These are phyloP conservation scores for Podaxis carcinomalis DNA, from an alignment of 768 basidiomycete species.

Conservation along the genomic window DNA sequence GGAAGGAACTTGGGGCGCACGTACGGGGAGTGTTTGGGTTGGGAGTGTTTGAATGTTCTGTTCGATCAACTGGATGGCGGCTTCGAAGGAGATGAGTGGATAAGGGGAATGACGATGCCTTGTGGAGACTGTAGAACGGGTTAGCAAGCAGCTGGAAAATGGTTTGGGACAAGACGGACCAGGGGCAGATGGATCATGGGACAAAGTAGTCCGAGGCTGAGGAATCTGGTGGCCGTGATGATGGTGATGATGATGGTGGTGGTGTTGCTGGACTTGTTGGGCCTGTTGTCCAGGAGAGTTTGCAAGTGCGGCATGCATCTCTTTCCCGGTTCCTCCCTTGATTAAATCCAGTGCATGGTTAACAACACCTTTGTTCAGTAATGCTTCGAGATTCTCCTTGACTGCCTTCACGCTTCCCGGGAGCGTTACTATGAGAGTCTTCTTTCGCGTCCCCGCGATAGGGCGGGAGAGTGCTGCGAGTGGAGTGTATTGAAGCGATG, in stretches of 20 bases:
- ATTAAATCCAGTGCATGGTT: slow-evolving; percentile 72
- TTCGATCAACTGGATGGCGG: slow-evolving; percentile 58
- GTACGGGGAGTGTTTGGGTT: slow-evolving; percentile 37
- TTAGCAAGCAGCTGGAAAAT: not conserved
- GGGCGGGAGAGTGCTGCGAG: slow-evolving; percentile 82
- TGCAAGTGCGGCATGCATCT: slow-evolving; percentile 48
- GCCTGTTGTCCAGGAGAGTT: slow-evolving; percentile 23
- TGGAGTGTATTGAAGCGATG: slow-evolving; percentile 71
- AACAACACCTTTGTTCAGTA: slow-evolving; percentile 55
- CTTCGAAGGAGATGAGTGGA: slow-evolving; percentile 60
- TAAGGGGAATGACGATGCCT: slow-evolving; percentile 79
- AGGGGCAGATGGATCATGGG: slow-evolving; percentile 65
- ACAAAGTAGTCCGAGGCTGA: slow-evolving; percentile 50
- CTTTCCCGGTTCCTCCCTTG: slow-evolving; percentile 59
- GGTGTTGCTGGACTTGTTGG: slow-evolving; percentile 33
- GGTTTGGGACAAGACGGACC: not conserved
- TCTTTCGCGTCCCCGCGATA: slow-evolving; percentile 66
- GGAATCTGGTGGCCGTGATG: slow-evolving; percentile 35
- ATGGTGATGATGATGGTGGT: slow-evolving; percentile 23
- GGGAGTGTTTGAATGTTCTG: slow-evolving; percentile 41
- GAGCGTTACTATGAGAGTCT: slow-evolving; percentile 71
- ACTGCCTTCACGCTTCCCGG: slow-evolving; percentile 88
- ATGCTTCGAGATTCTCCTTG: slow-evolving; percentile 64
- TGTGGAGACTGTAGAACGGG: slow-evolving; percentile 46
- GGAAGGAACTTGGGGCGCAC: slow-evolving; percentile 11